These are phyloP conservation scores for Colletotrichum costaricense DNA, from an alignment of 2,329 filamentous ascomycete species.

Conservation along the genomic window DNA sequence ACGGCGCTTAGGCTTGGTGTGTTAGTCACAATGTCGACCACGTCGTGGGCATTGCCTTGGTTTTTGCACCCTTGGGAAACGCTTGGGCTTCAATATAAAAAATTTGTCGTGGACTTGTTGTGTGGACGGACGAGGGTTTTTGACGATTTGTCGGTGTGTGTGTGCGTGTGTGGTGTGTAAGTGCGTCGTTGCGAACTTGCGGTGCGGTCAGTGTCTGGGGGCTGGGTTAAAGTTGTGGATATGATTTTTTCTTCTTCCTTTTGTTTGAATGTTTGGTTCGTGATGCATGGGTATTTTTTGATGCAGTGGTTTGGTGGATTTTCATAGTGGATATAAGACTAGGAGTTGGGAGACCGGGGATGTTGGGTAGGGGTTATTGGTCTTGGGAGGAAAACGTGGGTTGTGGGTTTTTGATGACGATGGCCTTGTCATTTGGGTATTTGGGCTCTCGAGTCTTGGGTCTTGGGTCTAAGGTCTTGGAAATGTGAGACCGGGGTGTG, in stretches of 20 bases:
- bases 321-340: not conserved
- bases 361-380: too few relatives aligned
- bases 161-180: conserved; percentile 5
- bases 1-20: conserved; percentile 7
- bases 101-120: not conserved
- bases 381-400: conserved; percentile 14
- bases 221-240: not conserved
- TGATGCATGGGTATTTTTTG: conserved; percentile 3
- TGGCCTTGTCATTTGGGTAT: conserved; percentile 23
- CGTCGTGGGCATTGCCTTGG: not conserved
- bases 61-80: not conserved
- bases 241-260: not conserved
- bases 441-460: too few relatives aligned
- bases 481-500: not conserved
- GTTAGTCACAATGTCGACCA: conserved; percentile 1
- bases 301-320: conserved; percentile 5
- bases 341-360: not conserved
- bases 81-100: not conserved
- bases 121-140: conserved; percentile 20
- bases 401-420: conserved; percentile 25
- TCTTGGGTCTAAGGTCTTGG: not conserved
- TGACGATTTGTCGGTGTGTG: conserved; percentile 11
- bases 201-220: not conserved
- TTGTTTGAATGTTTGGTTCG: not conserved
- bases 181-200: not conserved